Percentiles rank a stretch among this genome's conserved stretches.
Conservation (phyloP, 2,329 filamentous ascomycete species). For the Monilinia vaccinii-corymbosi region DNA sequence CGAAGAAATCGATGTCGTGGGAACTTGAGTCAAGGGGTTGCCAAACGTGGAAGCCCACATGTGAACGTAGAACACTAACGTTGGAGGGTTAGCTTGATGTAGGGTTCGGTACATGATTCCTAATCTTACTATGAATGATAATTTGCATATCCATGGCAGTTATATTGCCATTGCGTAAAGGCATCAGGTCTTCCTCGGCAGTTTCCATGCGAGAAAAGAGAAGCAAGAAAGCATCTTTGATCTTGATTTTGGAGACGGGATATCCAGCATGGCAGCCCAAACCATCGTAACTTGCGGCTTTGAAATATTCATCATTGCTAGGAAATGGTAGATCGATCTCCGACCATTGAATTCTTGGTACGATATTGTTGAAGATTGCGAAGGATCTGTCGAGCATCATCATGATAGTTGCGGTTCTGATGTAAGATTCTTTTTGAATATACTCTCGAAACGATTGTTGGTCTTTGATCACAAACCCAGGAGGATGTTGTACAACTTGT, state of each 20-base stretch:
- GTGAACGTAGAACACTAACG: slow-evolving; percentile 27
- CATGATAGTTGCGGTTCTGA: slow-evolving; percentile 23
- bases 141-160: slow-evolving; percentile 28
- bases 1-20: slow-evolving; percentile 12
- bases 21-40: slow-evolving; percentile 19
- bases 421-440: slow-evolving; percentile 25
- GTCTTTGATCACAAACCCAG: slow-evolving; percentile 20
- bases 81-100: slow-evolving; percentile 7
- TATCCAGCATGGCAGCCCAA: slow-evolving; percentile 14
- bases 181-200: slow-evolving; percentile 15
- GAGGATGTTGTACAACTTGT: slow-evolving; percentile 21
- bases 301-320: slow-evolving; percentile 24
- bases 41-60: slow-evolving; percentile 25
- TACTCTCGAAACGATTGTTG: slow-evolving; percentile 23
- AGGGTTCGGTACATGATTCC: neutral
- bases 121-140: slow-evolving; percentile 25
- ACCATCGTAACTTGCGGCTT: slow-evolving; percentile 21
- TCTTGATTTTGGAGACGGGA: slow-evolving; percentile 22
- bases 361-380: slow-evolving; percentile 28
- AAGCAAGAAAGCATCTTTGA: slow-evolving; percentile 25
- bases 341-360: slow-evolving; percentile 27
- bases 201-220: slow-evolving; percentile 19
- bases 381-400: slow-evolving; percentile 28
- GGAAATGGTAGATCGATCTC: slow-evolving; percentile 27
- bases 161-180: slow-evolving; percentile 16